phyloP scores from a whole-genome alignment of 2,329 filamentous ascomycete genomes.

The Thielaviopsis punctulata region DNA sequence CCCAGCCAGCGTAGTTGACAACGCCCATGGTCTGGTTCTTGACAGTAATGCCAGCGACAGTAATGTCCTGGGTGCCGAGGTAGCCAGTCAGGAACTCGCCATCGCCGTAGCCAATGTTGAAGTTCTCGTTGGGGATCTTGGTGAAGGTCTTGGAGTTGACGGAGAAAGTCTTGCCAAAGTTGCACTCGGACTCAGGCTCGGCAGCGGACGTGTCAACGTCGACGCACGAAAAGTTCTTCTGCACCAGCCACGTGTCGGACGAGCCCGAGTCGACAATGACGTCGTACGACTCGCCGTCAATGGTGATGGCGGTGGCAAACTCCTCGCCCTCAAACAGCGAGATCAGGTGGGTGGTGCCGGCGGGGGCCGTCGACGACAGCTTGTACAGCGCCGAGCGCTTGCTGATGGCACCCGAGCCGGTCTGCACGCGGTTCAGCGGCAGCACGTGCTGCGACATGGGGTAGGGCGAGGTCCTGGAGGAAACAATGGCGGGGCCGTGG shows the following conservation, averaged over 20 bases:
- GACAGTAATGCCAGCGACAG: slow-evolving; percentile 3
- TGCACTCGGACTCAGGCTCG: slow-evolving; percentile 1
- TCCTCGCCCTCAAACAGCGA: slow-evolving; percentile 9
- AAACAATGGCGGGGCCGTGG: slow-evolving; percentile 1
- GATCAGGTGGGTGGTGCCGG: background rate
- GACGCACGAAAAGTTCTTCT: slow-evolving; percentile 2
- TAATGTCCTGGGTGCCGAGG: slow-evolving; percentile 3
- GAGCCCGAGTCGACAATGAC: slow-evolving; percentile 9
- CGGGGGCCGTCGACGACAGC: background rate
- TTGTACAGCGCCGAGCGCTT: slow-evolving; percentile 6
- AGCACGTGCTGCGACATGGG: background rate
- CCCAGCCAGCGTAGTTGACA: slow-evolving; percentile 2
- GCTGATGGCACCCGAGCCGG: background rate
- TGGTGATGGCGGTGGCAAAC: slow-evolving; percentile 4
- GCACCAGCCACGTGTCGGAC: slow-evolving; percentile 13
- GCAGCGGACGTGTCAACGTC: background rate
- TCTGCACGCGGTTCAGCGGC: background rate
- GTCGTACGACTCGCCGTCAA: slow-evolving; percentile 1
- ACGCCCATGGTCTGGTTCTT: slow-evolving; percentile 8
- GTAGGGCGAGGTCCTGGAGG: background rate
- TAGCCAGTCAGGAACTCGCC: slow-evolving; percentile 7
- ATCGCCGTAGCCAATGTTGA: slow-evolving; percentile 5
- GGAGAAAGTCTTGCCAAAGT: slow-evolving; percentile 6
- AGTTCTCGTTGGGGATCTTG: slow-evolving; percentile 6
- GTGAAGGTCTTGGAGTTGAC: background rate